Evolutionary conservation across 2,329 filamentous ascomycete genomes (phyloP).

Genomic region (Trichoderma semiorbis): DNA sequence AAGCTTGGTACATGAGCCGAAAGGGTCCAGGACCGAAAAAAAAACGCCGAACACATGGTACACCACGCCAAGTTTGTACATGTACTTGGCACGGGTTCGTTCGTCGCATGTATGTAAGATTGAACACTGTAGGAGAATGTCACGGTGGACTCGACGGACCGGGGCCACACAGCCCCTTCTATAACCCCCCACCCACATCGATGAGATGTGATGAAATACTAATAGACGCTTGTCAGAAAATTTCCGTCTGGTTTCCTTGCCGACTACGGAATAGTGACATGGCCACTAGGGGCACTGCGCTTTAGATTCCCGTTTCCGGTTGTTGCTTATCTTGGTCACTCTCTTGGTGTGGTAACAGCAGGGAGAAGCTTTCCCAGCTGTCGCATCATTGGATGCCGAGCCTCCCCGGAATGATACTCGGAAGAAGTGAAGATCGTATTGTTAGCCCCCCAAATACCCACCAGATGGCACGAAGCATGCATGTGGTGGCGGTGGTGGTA

Average conservation of each 20-base stretch:
- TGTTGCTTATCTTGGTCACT: constrained; percentile 11
- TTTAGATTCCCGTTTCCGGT: constrained; percentile 15
- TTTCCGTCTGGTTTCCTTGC: constrained; percentile 17
- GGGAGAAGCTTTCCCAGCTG: not conserved
- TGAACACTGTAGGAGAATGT: constrained; percentile 15
- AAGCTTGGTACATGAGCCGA: not conserved
- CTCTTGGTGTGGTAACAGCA: not conserved
- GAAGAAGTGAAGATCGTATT: constrained; percentile 9
- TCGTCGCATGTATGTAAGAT: constrained; percentile 17
- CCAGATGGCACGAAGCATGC: not conserved
- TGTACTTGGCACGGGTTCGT: constrained; percentile 8
- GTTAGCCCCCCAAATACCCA: not conserved
- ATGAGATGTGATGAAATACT: constrained; percentile 16
- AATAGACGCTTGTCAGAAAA: constrained; percentile 18
- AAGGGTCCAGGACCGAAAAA: not conserved
- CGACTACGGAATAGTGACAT: constrained; percentile 8
- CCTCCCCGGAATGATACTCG: constrained; percentile 9
- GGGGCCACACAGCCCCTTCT: constrained; percentile 7
- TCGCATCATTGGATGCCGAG: constrained; percentile 5
- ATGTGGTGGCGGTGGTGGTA: not conserved
- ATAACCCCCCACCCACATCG: not conserved
- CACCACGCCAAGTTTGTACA: not conserved
- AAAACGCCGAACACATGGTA: not conserved
- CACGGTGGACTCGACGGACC: not conserved
- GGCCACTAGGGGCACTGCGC: constrained; percentile 8